phyloP scores from a whole-genome alignment of 768 basidiomycete species.

The Suillus americanus region DNA sequence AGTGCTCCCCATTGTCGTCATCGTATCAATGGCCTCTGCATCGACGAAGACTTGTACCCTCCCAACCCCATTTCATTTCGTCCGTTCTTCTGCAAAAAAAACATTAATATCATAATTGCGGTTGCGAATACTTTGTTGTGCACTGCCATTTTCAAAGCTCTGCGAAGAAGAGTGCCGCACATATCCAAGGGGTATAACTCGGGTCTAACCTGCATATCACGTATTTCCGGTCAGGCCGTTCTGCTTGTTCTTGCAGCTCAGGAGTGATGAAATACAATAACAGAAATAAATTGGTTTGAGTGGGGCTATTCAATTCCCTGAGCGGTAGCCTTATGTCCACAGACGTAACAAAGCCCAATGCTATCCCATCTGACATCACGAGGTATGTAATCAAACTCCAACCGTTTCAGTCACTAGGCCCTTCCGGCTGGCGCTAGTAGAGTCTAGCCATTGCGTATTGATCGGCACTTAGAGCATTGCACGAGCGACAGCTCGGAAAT shows the following conservation, averaged over 20 bases:
- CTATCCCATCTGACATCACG: not conserved
- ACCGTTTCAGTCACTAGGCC: not conserved
- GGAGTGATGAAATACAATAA: not conserved
- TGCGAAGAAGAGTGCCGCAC: not conserved
- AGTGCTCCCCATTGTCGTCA: not conserved
- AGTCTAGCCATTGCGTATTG: not conserved
- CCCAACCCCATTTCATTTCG: not conserved
- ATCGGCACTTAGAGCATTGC: not conserved
- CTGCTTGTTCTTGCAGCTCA: not conserved
- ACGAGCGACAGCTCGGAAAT: not conserved
- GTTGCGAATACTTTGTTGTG: not conserved
- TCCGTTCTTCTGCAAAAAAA: not conserved
- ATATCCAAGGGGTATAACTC: not conserved
- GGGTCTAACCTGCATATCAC: not conserved
- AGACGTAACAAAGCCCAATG: not conserved
- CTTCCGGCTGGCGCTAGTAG: not conserved
- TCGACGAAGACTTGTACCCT: not conserved
- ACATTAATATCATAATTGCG: not conserved
- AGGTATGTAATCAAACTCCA: not conserved
- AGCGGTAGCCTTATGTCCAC: not conserved
- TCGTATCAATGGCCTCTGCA: not conserved
- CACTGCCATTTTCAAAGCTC: not conserved
- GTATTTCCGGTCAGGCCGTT: not conserved
- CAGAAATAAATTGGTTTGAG: not conserved
- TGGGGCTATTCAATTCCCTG: not conserved